These are phyloP conservation scores for Arabidopsis suecica DNA, from an alignment of 345 rosid genomes.

Conservation along the genomic window DNA sequence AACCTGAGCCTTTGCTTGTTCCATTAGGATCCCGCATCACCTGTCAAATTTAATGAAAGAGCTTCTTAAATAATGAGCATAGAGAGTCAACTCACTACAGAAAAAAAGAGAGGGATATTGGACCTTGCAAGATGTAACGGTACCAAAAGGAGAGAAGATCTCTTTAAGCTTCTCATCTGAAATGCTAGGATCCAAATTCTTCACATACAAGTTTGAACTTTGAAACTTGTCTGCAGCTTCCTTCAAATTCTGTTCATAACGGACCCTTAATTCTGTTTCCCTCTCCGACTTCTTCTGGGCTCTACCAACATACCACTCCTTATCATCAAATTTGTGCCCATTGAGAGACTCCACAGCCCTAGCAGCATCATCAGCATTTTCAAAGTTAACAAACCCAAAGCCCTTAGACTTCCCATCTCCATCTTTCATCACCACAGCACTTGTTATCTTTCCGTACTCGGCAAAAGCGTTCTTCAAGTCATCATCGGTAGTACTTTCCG, in stretches of 20 bases:
- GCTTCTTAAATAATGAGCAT: not conserved
- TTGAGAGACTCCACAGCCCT: conserved; percentile 84
- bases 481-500: conserved; percentile 73
- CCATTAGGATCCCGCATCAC: conserved; percentile 91
- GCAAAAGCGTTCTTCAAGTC: conserved; percentile 69
- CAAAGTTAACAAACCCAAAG: conserved; percentile 95
- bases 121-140: conserved; percentile 94
- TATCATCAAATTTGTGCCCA: conserved; percentile 74
- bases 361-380: conserved; percentile 85
- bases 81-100: not conserved
- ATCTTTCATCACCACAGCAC: conserved; percentile 88
- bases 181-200: conserved; percentile 83
- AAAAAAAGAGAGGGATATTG: conserved; percentile 4
- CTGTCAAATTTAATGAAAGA: conserved; percentile 41
- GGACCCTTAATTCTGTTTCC: conserved; percentile 71
- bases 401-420: conserved; percentile 83
- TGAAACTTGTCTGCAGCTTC: conserved; percentile 88
- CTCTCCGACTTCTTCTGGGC: conserved; percentile 92
- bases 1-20: conserved; percentile 79
- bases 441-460: conserved; percentile 90
- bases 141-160: conserved; percentile 75
- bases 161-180: conserved; percentile 90
- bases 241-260: conserved; percentile 82
- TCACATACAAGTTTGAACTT: conserved; percentile 84
- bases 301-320: conserved; percentile 95